Conservation (phyloP, 2,329 filamentous ascomycete species). For the Botrytis deweyae region DNA sequence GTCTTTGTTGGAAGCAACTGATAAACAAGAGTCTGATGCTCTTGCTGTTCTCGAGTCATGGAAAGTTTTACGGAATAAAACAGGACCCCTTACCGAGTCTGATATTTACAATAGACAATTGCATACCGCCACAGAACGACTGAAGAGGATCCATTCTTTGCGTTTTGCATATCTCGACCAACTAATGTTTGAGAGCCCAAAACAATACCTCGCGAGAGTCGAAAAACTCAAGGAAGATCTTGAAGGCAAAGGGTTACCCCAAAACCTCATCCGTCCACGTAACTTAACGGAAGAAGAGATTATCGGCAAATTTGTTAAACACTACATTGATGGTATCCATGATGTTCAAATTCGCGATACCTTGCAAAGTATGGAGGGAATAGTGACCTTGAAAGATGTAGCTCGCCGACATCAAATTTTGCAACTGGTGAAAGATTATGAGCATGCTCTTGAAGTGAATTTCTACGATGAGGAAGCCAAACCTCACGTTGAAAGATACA, state of each 20-base stretch:
- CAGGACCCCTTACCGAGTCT: constrained; percentile 46
- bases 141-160: constrained; percentile 54
- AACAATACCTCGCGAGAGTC: constrained; percentile 50
- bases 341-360: constrained; percentile 47
- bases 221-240: constrained; percentile 44
- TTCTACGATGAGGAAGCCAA: constrained; percentile 45
- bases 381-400: constrained; percentile 42
- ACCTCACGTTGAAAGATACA: constrained; percentile 48
- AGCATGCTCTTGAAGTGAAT: constrained; percentile 51
- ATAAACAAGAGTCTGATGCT: constrained; percentile 42
- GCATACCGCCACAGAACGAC: constrained; percentile 47
- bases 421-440: constrained; percentile 56
- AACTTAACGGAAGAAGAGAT: constrained; percentile 23
- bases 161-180: constrained; percentile 56
- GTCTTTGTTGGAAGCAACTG: constrained; percentile 41
- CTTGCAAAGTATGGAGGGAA: constrained; percentile 37
- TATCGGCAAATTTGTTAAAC: constrained; percentile 40
- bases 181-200: constrained; percentile 51
- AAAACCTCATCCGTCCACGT: constrained; percentile 17
- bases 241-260: constrained; percentile 29
- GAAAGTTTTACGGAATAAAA: constrained; percentile 40
- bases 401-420: constrained; percentile 50
- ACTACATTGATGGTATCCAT: constrained; percentile 55
- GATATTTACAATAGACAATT: constrained; percentile 54
- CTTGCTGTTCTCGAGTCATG: constrained; percentile 46